These are phyloP conservation scores for Westerdykella sp. DNA, from an alignment of 2,329 filamentous ascomycete genomes.

Conservation along the genomic window DNA sequence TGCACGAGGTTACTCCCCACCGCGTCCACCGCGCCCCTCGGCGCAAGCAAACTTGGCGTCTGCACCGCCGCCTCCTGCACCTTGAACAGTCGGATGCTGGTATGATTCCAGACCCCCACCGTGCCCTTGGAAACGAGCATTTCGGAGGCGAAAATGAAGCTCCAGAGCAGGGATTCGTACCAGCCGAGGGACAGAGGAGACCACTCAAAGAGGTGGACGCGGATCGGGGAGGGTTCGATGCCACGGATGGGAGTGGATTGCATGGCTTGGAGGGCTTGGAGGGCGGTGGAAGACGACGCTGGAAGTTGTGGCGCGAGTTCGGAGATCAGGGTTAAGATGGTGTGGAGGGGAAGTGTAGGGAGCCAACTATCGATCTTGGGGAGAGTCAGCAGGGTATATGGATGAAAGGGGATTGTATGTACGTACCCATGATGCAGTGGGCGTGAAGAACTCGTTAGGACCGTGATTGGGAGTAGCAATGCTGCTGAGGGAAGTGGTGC, in stretches of 20 bases:
- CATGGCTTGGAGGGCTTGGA: constrained; percentile 45
- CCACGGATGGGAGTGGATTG: constrained; percentile 58
- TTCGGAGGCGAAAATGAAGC: constrained; percentile 84
- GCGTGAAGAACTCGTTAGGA: constrained; percentile 61
- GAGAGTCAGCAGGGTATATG: constrained; percentile 14
- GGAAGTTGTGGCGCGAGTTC: constrained; percentile 47
- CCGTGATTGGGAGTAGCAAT: constrained; percentile 55
- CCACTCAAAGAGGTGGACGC: constrained; percentile 92
- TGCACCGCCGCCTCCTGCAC: constrained; percentile 78
- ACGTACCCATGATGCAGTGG: constrained; percentile 66
- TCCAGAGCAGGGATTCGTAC: constrained; percentile 94
- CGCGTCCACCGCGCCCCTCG: constrained; percentile 84
- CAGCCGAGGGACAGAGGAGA: constrained; percentile 82
- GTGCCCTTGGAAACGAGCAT: constrained; percentile 82
- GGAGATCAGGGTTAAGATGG: constrained; percentile 70
- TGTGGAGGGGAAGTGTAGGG: constrained; percentile 84
- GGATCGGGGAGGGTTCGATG: constrained; percentile 67
- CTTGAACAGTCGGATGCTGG: constrained; percentile 77
- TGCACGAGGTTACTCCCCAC: constrained; percentile 86
- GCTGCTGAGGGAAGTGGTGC: constrained; percentile 70
- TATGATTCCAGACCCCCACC: constrained; percentile 91
- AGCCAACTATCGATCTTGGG: constrained; percentile 81
- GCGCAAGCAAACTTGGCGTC: constrained; percentile 75
- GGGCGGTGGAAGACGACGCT: constrained; percentile 38
- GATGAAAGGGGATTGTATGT: background rate